Evolutionary conservation across 495 filamentous ascomycete species (phyloP).

Genomic region (Penicillium subrubescens): DNA sequence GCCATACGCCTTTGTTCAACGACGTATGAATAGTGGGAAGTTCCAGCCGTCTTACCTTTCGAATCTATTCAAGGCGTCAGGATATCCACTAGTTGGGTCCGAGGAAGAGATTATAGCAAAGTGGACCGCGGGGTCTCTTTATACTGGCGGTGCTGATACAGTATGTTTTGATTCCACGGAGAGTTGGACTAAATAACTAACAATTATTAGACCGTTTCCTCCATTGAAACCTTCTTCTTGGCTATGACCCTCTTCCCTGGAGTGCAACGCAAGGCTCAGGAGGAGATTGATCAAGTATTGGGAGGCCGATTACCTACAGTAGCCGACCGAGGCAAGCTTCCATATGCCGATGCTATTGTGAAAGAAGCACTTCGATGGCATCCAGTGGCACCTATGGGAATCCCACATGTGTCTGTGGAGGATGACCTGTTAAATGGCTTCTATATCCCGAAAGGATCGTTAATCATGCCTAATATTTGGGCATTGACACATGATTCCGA

Average conservation of each 20-base stretch:
- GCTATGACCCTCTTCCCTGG: constrained; percentile 53
- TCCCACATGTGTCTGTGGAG: constrained; percentile 57
- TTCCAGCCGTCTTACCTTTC: constrained; percentile 6
- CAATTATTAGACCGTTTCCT: constrained; percentile 17
- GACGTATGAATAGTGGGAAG: neutral
- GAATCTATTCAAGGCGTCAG: neutral
- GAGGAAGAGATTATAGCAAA: neutral
- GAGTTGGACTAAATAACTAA: neutral
- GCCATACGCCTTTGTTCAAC: too few species aligned
- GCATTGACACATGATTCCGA: constrained; percentile 28
- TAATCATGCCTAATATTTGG: constrained; percentile 52
- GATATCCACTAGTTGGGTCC: neutral
- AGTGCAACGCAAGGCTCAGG: constrained; percentile 53
- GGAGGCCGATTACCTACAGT: constrained; percentile 29
- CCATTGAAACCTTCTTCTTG: constrained; percentile 44
- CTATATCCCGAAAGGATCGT: constrained; percentile 52
- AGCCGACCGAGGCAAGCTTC: constrained; percentile 35
- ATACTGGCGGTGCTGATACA: neutral
- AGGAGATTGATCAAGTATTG: constrained; percentile 58
- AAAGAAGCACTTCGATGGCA: constrained; percentile 51
- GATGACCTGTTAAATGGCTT: constrained; percentile 57
- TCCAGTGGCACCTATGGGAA: constrained; percentile 41
- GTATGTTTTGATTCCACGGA: neutral
- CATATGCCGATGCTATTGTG: constrained; percentile 45
- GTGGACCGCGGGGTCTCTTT: neutral